phyloP scores from a whole-genome alignment of 2,329 filamentous ascomycete species.

The Blumeria hordei region DNA sequence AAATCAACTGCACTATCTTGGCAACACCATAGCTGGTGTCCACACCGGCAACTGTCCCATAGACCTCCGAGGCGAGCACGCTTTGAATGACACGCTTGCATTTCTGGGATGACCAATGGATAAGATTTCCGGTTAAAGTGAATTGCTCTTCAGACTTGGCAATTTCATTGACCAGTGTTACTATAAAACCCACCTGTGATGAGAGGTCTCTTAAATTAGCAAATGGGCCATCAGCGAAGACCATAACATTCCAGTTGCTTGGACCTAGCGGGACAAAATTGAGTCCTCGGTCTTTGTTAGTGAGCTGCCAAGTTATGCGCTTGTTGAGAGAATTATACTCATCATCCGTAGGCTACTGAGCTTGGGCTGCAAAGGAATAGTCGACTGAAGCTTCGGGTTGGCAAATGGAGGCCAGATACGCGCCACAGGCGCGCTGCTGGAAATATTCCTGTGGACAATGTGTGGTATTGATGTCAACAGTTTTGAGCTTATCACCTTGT shows the following conservation, averaged over 20 bases:
- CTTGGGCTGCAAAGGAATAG: neutral
- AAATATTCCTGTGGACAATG: neutral
- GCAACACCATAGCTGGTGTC: neutral
- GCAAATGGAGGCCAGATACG: neutral
- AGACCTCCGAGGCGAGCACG: neutral
- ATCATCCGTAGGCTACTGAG: neutral
- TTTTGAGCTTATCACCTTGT: neutral
- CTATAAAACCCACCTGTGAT: neutral
- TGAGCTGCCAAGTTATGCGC: no score
- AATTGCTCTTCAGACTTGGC: neutral
- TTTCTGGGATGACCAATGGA: neutral
- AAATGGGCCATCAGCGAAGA: conserved; percentile 1
- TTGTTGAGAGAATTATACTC: neutral
- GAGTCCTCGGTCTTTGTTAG: neutral
- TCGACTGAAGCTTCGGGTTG: neutral
- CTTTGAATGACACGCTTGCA: no score
- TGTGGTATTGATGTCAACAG: neutral
- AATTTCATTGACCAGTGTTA: neutral
- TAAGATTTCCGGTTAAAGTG: neutral
- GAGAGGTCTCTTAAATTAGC: neutral
- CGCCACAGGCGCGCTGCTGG: neutral
- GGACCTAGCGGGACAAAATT: neutral
- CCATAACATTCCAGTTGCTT: neutral
- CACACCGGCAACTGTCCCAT: neutral
- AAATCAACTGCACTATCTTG: neutral